phyloP scores from a whole-genome alignment of 768 basidiomycete genomes.

The Serendipita vermifera region DNA sequence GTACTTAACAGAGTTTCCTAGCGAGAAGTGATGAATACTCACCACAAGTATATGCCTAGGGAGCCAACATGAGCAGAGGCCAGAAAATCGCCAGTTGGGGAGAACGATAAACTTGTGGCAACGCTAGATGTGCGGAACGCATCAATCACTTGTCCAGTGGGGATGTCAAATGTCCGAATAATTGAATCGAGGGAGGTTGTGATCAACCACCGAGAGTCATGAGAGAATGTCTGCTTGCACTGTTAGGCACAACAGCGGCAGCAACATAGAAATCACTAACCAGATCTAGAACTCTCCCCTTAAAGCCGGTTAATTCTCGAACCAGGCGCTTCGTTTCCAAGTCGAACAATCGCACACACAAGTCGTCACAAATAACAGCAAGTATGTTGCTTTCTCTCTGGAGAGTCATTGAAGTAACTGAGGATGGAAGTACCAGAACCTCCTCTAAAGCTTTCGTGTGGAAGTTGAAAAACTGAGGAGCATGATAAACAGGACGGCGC shows the following conservation, averaged over 20 bases:
- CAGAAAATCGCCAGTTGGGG: constrained; percentile 89
- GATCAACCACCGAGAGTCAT: constrained; percentile 90
- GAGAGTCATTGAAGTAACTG: constrained; percentile 54
- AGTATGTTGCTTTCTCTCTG: constrained; percentile 79
- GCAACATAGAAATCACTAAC: constrained; percentile 32
- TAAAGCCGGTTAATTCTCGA: constrained; percentile 75
- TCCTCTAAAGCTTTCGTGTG: constrained; percentile 66
- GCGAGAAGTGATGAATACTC: not conserved
- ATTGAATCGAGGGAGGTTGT: constrained; percentile 78
- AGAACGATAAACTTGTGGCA: constrained; percentile 83
- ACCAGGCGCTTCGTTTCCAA: constrained; percentile 82
- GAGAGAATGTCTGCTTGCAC: constrained; percentile 66
- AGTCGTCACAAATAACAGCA: constrained; percentile 75
- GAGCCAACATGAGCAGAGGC: constrained; percentile 91
- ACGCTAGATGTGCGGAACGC: constrained; percentile 79
- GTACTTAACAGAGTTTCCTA: too few relatives aligned
- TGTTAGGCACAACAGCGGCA: constrained; percentile 9
- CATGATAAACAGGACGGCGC: not conserved
- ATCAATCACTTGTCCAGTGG: constrained; percentile 84
- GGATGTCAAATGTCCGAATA: constrained; percentile 91
- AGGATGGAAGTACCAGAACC: constrained; percentile 52
- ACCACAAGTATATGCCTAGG: constrained; percentile 93
- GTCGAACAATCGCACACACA: constrained; percentile 73
- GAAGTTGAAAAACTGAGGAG: constrained; percentile 85
- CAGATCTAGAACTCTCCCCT: constrained; percentile 76